phyloP scores from a whole-genome alignment of 306 rosid genomes.

The Glycyrrhiza uralensis region DNA sequence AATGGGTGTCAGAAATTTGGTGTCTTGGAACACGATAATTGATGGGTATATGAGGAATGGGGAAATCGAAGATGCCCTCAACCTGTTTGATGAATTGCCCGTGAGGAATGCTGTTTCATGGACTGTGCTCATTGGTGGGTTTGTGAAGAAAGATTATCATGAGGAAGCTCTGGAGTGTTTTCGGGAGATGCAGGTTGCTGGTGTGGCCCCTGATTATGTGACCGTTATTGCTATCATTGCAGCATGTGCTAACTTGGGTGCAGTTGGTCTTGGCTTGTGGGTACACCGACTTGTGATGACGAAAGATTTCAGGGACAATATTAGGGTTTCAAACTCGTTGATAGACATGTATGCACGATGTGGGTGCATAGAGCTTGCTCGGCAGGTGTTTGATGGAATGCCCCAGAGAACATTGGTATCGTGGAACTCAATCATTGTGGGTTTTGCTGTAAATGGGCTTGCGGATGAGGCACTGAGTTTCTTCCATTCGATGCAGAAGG shows the following conservation, averaged over 20 bases:
- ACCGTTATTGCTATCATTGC: conserved; percentile 71
- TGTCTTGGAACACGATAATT: conserved; percentile 82
- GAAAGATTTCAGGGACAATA: conserved; percentile 42
- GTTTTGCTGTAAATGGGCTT: conserved; percentile 71
- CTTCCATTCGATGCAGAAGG: conserved; percentile 60
- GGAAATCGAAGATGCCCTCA: conserved; percentile 41
- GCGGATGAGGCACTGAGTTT: conserved; percentile 65
- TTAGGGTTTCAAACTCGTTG: conserved; percentile 59
- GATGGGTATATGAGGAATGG: conserved; percentile 71
- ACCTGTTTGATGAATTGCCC: conserved; percentile 80
- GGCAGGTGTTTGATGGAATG: conserved; percentile 64
- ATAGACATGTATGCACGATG: conserved; percentile 87
- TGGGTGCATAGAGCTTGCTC: conserved; percentile 71
- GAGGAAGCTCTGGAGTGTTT: conserved; percentile 74
- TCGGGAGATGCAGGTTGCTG: conserved; percentile 66
- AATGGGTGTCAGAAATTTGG: conserved; percentile 53
- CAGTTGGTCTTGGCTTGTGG: conserved; percentile 79
- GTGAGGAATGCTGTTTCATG: conserved; percentile 64
- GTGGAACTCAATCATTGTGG: conserved; percentile 88
- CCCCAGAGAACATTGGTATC: conserved; percentile 53
- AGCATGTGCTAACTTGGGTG: conserved; percentile 84
- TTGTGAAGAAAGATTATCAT: conserved; percentile 51
- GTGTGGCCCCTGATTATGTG: conserved; percentile 70
- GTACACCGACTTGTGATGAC: conserved; percentile 50
- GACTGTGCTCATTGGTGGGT: conserved; percentile 84